Evolutionary conservation across 805 yeast genomes (phyloP), one percentile per base, ranked within the genome.

Genomic region (Hermanozyma aechmeae): DNA sequence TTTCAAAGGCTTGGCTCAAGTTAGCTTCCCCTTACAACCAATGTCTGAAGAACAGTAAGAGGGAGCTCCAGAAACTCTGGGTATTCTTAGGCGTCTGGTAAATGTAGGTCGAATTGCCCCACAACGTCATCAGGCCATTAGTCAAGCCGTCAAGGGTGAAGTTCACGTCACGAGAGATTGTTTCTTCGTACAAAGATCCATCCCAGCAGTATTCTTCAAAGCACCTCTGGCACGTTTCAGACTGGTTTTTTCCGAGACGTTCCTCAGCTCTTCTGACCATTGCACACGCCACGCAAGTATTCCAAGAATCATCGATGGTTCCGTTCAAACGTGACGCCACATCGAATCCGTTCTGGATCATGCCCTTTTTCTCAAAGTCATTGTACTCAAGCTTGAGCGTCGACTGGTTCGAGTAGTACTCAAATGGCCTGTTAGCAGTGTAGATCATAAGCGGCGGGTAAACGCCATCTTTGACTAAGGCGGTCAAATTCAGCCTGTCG

Each of bases 281-380:
- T 7, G 93, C 95, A 64, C 95, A 84, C 3, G 81, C 82, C 27
- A 84, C 67, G 61, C 95, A 84, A 5, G 75, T 68, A 24, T 71
- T 58, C 77, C 82, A 84, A 23, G 79, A 75, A 4, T 58, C 48
- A 40, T 81, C 93, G 15, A 76, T 46, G 10, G 93, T 78, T 21
- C 73, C 55, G 49, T 82, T 83, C 33, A 65, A 62, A 46, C 79
- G 69, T 1, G 87, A 64, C 9, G 78, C 70, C 10, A 71, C 66
- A 42, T 80, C 83, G 48, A 73, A 80, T 7, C 95, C 95, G 50
- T 85, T 85, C 41, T 63, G 53, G 32, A 84, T 70, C 64, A 84
- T 68, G 0, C 67, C 60, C 24, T 60, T 51, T 40, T 74, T 71
- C 42, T 79, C 82, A 1, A 62, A 63, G 25, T 68, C 69, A 2